Evolutionary conservation across 345 rosid species (phyloP).

Genomic region (Luvunga scandens): DNA sequence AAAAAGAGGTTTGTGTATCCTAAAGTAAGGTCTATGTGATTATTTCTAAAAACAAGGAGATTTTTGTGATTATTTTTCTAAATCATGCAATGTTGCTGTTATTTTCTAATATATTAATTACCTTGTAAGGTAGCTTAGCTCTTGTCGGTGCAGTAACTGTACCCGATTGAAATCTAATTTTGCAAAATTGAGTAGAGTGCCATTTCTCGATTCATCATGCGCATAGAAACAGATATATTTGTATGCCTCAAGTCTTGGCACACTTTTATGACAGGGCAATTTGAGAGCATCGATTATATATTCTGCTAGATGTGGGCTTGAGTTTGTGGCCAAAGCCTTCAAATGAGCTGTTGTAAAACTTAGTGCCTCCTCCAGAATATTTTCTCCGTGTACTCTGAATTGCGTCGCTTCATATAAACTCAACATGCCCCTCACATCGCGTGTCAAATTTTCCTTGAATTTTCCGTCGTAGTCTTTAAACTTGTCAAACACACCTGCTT

Average conservation of each 20-base stretch:
- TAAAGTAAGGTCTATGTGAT: too few species aligned
- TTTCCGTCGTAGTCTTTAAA: neutral
- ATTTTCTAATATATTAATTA: too few species aligned
- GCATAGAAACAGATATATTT: neutral
- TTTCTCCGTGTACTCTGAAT: neutral
- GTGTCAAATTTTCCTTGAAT: neutral
- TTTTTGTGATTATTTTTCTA: too few species aligned
- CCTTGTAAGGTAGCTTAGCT: too few species aligned
- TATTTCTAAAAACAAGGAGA: too few species aligned
- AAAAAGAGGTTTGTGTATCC: too few species aligned
- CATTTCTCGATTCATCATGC: neutral
- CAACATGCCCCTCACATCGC: neutral
- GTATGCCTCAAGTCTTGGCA: neutral
- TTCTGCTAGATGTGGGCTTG: neutral
- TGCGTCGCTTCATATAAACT: constrained; percentile 3
- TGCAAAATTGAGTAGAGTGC: too few species aligned
- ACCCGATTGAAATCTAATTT: too few species aligned
- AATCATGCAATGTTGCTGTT: too few species aligned
- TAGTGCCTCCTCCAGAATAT: neutral
- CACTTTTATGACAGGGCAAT: neutral
- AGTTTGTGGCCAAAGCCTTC: neutral
- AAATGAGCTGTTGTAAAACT: neutral
- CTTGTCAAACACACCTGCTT: neutral
- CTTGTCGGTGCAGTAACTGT: too few species aligned
- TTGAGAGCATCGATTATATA: neutral